Base-by-base conservation (phyloP, 2,329 filamentous ascomycete species). In the Fusarium foetens region DNA sequence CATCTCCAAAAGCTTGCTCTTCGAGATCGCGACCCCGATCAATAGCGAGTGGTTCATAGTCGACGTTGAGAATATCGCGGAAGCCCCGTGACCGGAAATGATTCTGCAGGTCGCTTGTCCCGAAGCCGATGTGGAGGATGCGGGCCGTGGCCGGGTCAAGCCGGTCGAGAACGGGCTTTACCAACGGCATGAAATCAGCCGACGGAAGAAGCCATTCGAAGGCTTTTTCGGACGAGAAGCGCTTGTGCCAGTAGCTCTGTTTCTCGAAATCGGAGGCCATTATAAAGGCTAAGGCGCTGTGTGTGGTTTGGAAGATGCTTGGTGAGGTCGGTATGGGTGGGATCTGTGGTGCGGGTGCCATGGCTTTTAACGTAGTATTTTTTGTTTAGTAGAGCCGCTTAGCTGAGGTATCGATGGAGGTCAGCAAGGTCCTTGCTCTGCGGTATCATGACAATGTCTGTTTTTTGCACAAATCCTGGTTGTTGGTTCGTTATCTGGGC, bases 151-250 rank as follows among this genome's bases (percentile, higher is more conserved):
- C 72, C 5, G 64, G 67, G 16, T 65, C 48, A 19, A 83, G 72
- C 1, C 38, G 59, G 12, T 67, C 58, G 8, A 87, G 80, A 39
- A 82, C 69, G 1, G 84, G 84, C 33, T 81, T 76, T 35, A 86
- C 59, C 59, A 85, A 73, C 33, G 75, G 65, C 63, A 85, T 76
- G 68, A 87, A 85, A 17, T 80, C 78, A 1, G 76, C 66, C 0
- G 85, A 86, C 5, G 83, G 67, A 19, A 81, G 68, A 21, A 87
- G 81, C 85, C 86, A 87, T 72, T 87, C 86, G 63, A 86, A 87
- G 14, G 80, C 74, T 10, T 77, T 79, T 72, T 87, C 85, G 19
- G 78, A 78, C 21, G 77, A 63, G 79, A 87, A 87, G 31, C 86
- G 83, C 10, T 81, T 66, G 59, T 80, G 83, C 86, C 86, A 87